These are phyloP conservation scores for Forsythia suspensa DNA, from an alignment of 257 asterid genomes.

Conservation along the genomic window DNA sequence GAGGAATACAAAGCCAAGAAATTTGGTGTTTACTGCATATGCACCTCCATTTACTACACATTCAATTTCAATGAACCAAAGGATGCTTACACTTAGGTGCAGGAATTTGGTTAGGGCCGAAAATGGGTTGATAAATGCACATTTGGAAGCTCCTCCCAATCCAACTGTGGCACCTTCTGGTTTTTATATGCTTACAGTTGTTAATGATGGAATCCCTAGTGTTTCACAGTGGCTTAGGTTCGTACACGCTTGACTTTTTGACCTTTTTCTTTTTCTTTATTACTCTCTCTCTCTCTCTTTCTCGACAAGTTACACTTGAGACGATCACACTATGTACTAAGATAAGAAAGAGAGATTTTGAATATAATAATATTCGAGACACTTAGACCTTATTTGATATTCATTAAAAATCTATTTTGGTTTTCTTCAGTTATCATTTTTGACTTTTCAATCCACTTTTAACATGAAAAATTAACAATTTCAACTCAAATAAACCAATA, in stretches of 20 bases:
- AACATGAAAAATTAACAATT: no score
- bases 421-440: no score
- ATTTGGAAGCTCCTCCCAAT: slow-evolving; percentile 59
- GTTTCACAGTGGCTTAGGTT: slow-evolving; percentile 60
- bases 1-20: slow-evolving; percentile 1
- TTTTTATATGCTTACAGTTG: slow-evolving; percentile 61
- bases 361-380: not conserved
- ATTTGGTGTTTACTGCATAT: slow-evolving; percentile 38
- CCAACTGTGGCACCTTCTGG: slow-evolving; percentile 64
- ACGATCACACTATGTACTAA: not conserved
- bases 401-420: no score
- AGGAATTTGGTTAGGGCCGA: slow-evolving; percentile 27
- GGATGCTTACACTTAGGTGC: slow-evolving; percentile 53
- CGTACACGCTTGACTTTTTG: slow-evolving; percentile 21
- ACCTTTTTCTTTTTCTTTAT: not conserved
- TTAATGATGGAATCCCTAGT: slow-evolving; percentile 58
- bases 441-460: no score
- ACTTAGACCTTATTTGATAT: no score
- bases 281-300: not conserved
- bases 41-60: slow-evolving; percentile 66
- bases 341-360: not conserved
- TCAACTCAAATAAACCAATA: no score
- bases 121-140: slow-evolving; percentile 43
- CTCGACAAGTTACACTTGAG: not conserved
- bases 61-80: slow-evolving; percentile 63